phyloP scores from a whole-genome alignment of 2,329 filamentous ascomycete species.

The Colletotrichum sojae region DNA sequence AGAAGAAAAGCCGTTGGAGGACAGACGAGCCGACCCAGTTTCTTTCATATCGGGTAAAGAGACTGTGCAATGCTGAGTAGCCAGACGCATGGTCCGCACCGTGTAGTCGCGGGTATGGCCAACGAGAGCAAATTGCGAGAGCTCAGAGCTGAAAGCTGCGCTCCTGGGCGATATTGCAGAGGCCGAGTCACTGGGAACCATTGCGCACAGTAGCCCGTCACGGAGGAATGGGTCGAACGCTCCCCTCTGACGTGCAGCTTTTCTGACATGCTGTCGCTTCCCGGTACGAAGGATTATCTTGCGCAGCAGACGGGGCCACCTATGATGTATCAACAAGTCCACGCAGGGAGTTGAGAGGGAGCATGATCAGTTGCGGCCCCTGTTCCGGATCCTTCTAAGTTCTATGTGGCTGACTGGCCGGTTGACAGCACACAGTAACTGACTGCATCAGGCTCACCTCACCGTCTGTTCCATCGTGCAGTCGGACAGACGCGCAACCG shows the following conservation, averaged over 20 bases:
- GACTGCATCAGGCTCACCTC: neutral
- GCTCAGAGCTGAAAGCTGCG: neutral
- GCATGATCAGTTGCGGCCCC: constrained; percentile 11
- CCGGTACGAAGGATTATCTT: constrained; percentile 20
- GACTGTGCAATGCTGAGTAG: constrained; percentile 8
- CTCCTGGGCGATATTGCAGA: neutral
- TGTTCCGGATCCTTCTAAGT: constrained; percentile 25
- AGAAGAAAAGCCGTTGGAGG: constrained; percentile 11
- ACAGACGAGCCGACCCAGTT: constrained; percentile 23
- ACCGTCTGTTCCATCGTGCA: neutral
- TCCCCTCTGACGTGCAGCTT: constrained; percentile 36
- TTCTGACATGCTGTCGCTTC: constrained; percentile 29
- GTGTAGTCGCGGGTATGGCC: constrained; percentile 17
- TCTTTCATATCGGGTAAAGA: constrained; percentile 35
- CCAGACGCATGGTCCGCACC: constrained; percentile 18
- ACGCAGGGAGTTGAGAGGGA: constrained; percentile 4
- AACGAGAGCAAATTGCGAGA: constrained; percentile 14
- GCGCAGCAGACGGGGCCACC: neutral
- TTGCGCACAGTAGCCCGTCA: constrained; percentile 20
- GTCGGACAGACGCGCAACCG: constrained; percentile 12
- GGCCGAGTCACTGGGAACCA: neutral
- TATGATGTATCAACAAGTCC: neutral
- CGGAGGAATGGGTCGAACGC: constrained; percentile 19
- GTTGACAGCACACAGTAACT: neutral
- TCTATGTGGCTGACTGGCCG: neutral